A percentile compares a stretch with the other conserved stretches of the same genome.
Conservation (phyloP, 116 monocot species). For the Papilionanthe hybrid region DNA sequence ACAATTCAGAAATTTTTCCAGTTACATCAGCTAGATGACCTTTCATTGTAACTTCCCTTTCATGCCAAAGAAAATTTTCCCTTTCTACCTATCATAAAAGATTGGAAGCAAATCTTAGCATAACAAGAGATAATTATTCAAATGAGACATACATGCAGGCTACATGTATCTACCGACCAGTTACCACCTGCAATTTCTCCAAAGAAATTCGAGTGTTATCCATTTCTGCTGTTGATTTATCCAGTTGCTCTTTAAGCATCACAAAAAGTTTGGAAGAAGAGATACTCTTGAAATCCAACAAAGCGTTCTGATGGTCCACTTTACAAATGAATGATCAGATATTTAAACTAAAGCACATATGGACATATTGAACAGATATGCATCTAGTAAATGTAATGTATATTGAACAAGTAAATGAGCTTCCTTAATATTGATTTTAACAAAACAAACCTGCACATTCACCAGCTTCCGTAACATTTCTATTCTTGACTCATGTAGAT, state of each 20-base stretch:
- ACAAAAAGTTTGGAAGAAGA: conserved; percentile 53
- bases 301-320: conserved; percentile 28
- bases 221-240: conserved; percentile 62
- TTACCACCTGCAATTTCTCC: conserved; percentile 94
- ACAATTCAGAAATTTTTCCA: conserved; percentile 35
- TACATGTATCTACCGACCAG: conserved; percentile 48
- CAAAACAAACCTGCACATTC: conserved; percentile 49
- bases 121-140: not conserved
- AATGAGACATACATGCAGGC: conserved; percentile 13
- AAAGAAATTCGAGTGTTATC: conserved; percentile 34
- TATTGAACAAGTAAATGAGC: not conserved
- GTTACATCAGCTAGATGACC: conserved; percentile 65
- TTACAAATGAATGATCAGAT: conserved; percentile 8
- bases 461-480: conserved; percentile 62
- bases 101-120: conserved; percentile 9
- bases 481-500: conserved; percentile 64
- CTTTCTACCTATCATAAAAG: conserved; percentile 58
- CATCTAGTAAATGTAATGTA: not conserved
- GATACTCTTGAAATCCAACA: conserved; percentile 45
- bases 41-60: conserved; percentile 64
- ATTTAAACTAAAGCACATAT: conserved; percentile 9
- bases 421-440: conserved; percentile 1
- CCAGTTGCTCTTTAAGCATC: conserved; percentile 42
- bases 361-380: not conserved
- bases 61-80: conserved; percentile 73